Percentiles rank a stretch among this genome's conserved stretches.
Evolutionary conservation across 2,329 filamentous ascomycete species (phyloP).

Genomic region (Fusarium luffae): DNA sequence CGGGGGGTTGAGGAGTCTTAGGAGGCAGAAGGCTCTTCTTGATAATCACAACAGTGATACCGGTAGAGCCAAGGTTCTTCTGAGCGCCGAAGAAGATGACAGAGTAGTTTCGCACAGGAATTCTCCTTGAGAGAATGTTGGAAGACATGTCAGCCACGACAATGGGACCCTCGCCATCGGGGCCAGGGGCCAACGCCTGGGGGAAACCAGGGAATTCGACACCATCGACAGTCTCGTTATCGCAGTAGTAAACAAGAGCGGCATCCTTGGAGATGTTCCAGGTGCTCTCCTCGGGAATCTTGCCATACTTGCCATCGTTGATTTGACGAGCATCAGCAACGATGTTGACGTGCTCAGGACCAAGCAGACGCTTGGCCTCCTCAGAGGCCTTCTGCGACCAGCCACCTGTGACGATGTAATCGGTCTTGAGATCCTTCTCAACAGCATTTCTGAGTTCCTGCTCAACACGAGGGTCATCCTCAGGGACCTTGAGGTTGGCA

Average conservation of each 20-base stretch:
- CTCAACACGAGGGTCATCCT: conserved; percentile 63
- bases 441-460: conserved; percentile 72
- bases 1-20: conserved; percentile 70
- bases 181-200: conserved; percentile 65
- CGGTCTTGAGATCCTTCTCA: conserved; percentile 78
- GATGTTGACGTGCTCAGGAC: conserved; percentile 79
- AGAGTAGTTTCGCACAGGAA: conserved; percentile 83
- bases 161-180: conserved; percentile 73
- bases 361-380: conserved; percentile 82
- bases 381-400: conserved; percentile 90
- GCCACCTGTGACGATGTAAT: conserved; percentile 90
- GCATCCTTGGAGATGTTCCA: conserved; percentile 79
- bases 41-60: conserved; percentile 87
- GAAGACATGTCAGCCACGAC: conserved; percentile 94
- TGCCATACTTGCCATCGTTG: conserved; percentile 86
- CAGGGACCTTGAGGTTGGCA: conserved; percentile 62
- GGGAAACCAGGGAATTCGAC: conserved; percentile 89
- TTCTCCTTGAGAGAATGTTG: conserved; percentile 85
- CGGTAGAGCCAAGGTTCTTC: conserved; percentile 90
- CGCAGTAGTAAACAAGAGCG: conserved; percentile 87
- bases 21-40: conserved; percentile 83
- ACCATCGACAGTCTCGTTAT: conserved; percentile 94
- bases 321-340: conserved; percentile 73
- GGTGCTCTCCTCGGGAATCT: conserved; percentile 78
- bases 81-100: conserved; percentile 93